phyloP scores from a whole-genome alignment of 192 early-diverging fungal species.

The Fimicolochytrium jonesii region DNA sequence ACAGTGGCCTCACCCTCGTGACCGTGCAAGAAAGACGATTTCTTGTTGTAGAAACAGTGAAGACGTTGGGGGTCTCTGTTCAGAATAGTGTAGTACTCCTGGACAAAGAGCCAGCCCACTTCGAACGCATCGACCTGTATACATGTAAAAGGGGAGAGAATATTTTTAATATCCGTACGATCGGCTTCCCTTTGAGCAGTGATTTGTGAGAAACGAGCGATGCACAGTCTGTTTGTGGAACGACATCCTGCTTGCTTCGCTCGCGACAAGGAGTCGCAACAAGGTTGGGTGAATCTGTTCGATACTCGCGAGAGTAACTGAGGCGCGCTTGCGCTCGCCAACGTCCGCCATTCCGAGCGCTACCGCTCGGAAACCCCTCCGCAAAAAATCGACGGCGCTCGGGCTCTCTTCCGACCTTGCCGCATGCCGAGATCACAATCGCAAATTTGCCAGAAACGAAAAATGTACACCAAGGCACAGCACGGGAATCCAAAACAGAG shows the following conservation, averaged over 20 bases:
- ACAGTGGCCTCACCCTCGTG: slow-evolving; percentile 65
- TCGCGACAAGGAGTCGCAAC: background rate
- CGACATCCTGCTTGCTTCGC: background rate
- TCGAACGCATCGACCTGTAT: slow-evolving; percentile 49
- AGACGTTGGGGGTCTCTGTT: slow-evolving; percentile 76
- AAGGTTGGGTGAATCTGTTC: too few species aligned
- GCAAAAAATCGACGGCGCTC: too few species aligned
- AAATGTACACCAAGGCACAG: background rate
- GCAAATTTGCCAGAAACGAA: background rate
- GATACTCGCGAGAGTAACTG: too few species aligned
- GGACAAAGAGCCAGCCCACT: slow-evolving; percentile 91
- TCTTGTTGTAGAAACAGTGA: slow-evolving; percentile 84
- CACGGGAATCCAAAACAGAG: background rate
- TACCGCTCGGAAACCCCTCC: too few species aligned
- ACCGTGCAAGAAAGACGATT: slow-evolving; percentile 79
- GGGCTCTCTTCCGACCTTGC: too few species aligned
- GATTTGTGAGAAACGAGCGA: background rate
- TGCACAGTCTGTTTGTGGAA: background rate
- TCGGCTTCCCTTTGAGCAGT: background rate
- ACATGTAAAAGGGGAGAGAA: background rate
- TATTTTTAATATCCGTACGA: background rate
- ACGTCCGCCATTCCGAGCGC: too few species aligned
- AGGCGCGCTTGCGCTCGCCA: too few species aligned
- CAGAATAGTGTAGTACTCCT: slow-evolving; percentile 90
- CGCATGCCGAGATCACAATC: too few species aligned